Percentiles rank a stretch among this genome's conserved stretches.
Conservation (phyloP, 1,284 basidiomycete genomes). For the Trametes sp. region DNA sequence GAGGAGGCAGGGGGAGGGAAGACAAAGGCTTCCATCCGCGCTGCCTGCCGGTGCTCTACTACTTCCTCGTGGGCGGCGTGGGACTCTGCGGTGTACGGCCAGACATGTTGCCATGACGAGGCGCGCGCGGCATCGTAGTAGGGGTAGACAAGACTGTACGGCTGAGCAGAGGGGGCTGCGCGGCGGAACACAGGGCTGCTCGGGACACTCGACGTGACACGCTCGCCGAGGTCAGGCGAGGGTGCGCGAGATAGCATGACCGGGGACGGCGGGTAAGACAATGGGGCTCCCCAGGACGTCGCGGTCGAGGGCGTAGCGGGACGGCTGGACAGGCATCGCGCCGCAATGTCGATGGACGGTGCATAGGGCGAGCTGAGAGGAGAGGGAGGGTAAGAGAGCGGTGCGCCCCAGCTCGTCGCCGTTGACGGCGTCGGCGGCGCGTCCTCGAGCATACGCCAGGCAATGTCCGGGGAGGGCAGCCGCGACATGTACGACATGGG, state of each 20-base stretch:
- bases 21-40: constrained; percentile 26
- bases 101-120: constrained; percentile 11
- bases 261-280: constrained; percentile 52
- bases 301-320: constrained; percentile 51
- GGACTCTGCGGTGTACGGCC: constrained; percentile 18
- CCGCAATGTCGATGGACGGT: constrained; percentile 53
- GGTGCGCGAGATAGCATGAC: constrained; percentile 35
- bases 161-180: background rate
- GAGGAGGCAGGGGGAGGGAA: constrained; percentile 31
- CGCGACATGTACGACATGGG: constrained; percentile 37
- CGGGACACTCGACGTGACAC: constrained; percentile 27
- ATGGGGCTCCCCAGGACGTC: constrained; percentile 55
- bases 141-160: constrained; percentile 23
- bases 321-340: constrained; percentile 45
- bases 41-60: background rate
- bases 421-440: constrained; percentile 53
- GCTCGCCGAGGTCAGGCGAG: constrained; percentile 34
- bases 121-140: constrained; percentile 33
- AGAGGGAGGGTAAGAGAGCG: constrained; percentile 48
- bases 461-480: constrained; percentile 50
- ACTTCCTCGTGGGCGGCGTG: background rate
- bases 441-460: constrained; percentile 56
- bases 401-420: constrained; percentile 57
- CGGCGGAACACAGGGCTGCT: constrained; percentile 20
- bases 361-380: constrained; percentile 42